phyloP scores from a whole-genome alignment of 1,284 basidiomycete genomes.

The Thelephora terrestris region DNA sequence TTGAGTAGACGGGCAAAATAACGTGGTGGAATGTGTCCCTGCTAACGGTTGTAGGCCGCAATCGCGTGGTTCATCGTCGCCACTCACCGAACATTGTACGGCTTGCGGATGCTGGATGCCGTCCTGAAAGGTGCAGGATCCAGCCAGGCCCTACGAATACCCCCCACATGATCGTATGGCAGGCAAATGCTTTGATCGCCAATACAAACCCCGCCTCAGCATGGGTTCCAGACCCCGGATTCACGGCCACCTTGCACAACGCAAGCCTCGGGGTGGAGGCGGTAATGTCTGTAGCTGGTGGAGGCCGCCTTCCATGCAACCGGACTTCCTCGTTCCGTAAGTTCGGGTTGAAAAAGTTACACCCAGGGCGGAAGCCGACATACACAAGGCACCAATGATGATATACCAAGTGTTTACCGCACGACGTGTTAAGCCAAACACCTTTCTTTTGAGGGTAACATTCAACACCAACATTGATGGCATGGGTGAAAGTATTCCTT shows the following conservation, averaged over 20 bases:
- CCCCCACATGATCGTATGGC: conserved; percentile 1
- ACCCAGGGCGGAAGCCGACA: neutral
- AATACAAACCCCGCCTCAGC: conserved; percentile 11
- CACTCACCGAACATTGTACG: neutral
- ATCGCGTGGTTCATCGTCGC: neutral
- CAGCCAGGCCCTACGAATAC: neutral
- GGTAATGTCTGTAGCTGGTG: too few relatives aligned
- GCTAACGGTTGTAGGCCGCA: neutral
- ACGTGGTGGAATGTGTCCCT: neutral
- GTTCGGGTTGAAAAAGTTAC: neutral
- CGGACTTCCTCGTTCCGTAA: neutral
- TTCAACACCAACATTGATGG: too few relatives aligned
- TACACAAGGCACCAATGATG: neutral
- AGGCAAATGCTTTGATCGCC: neutral
- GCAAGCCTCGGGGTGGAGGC: neutral
- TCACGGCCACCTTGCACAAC: neutral
- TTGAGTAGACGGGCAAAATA: neutral
- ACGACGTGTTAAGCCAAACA: too few relatives aligned
- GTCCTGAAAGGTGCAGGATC: neutral
- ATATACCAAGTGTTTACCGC: neutral
- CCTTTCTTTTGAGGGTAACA: too few relatives aligned
- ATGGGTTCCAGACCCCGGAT: neutral
- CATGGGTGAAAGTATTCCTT: too few relatives aligned
- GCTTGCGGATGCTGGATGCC: neutral
- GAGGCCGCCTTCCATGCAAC: neutral